phyloP scores from a whole-genome alignment of 2,329 filamentous ascomycete species.

The Hymenoscyphus scutula region DNA sequence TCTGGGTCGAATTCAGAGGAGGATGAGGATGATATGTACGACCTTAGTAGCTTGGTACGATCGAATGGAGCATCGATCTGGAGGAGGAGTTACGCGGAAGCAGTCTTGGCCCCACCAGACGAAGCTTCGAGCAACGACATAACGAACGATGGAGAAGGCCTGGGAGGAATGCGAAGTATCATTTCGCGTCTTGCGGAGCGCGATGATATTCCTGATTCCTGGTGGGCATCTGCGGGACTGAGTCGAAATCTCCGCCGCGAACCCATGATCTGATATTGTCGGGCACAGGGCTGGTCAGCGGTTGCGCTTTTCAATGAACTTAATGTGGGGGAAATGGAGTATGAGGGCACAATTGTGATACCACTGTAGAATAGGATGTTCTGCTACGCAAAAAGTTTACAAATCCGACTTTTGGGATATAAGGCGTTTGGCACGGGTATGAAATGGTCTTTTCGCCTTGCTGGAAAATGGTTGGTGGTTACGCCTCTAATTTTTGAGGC shows the following conservation, averaged over 20 bases:
- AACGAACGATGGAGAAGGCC: constrained; percentile 30
- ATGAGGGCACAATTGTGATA: constrained; percentile 23
- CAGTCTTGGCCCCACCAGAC: constrained; percentile 33
- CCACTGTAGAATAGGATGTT: constrained; percentile 17
- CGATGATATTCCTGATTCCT: constrained; percentile 77
- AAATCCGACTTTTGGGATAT: neutral
- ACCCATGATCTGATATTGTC: constrained; percentile 26
- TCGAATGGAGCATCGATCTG: constrained; percentile 13
- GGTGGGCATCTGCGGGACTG: constrained; percentile 72
- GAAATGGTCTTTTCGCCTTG: neutral
- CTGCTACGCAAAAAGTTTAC: constrained; percentile 12
- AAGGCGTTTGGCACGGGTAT: neutral
- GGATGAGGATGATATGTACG: constrained; percentile 39
- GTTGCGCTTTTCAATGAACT: neutral
- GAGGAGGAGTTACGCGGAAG: constrained; percentile 33
- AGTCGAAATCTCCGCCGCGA: constrained; percentile 54
- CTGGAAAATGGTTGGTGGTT: neutral
- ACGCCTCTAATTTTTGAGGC: neutral
- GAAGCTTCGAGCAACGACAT: constrained; percentile 31
- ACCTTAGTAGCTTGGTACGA: constrained; percentile 16
- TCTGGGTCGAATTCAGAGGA: constrained; percentile 30
- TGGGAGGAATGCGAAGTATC: constrained; percentile 69
- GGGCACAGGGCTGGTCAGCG: neutral
- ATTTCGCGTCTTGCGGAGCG: constrained; percentile 67
- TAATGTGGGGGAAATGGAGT: constrained; percentile 6